phyloP scores from a whole-genome alignment of 768 basidiomycete genomes.

The Amylocystis lapponica region DNA sequence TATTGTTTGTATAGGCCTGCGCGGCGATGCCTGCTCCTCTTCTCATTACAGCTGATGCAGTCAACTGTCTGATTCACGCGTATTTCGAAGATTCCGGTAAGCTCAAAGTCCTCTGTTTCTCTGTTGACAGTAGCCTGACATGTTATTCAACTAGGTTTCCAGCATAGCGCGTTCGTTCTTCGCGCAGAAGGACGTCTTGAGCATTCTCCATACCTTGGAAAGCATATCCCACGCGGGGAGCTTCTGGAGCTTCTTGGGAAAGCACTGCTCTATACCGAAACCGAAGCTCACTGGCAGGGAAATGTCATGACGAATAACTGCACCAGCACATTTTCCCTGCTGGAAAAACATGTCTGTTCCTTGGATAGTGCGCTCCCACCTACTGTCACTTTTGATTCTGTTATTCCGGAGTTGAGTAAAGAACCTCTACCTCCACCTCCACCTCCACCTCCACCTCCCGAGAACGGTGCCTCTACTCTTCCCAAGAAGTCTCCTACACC shows the following conservation, averaged over 20 bases:
- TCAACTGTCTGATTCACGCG: conserved; percentile 81
- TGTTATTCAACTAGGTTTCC: conserved; percentile 49
- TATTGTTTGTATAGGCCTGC: neutral
- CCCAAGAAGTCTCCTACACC: neutral
- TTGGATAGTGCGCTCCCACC: conserved; percentile 34
- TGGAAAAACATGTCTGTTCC: conserved; percentile 70
- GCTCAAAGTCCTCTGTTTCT: neutral
- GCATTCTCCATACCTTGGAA: conserved; percentile 58
- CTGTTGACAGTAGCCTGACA: conserved; percentile 6
- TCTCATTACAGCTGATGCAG: conserved; percentile 71
- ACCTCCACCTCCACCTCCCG: conserved; percentile 1
- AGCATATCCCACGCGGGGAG: conserved; percentile 77
- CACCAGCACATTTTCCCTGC: conserved; percentile 65
- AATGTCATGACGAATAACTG: conserved; percentile 59
- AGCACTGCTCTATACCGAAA: conserved; percentile 75
- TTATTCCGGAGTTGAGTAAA: too few species aligned
- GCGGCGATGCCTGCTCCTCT: conserved; percentile 33
- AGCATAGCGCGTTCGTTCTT: conserved; percentile 77
- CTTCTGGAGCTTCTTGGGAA: conserved; percentile 77
- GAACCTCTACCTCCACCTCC: too few species aligned
- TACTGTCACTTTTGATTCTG: conserved; percentile 10
- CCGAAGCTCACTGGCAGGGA: conserved; percentile 76
- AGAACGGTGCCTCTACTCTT: neutral
- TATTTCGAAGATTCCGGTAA: conserved; percentile 81
- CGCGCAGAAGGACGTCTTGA: conserved; percentile 71